These are phyloP conservation scores for Drechslerella coelobrocha DNA, from an alignment of 2,329 filamentous ascomycete species.

Conservation along the genomic window DNA sequence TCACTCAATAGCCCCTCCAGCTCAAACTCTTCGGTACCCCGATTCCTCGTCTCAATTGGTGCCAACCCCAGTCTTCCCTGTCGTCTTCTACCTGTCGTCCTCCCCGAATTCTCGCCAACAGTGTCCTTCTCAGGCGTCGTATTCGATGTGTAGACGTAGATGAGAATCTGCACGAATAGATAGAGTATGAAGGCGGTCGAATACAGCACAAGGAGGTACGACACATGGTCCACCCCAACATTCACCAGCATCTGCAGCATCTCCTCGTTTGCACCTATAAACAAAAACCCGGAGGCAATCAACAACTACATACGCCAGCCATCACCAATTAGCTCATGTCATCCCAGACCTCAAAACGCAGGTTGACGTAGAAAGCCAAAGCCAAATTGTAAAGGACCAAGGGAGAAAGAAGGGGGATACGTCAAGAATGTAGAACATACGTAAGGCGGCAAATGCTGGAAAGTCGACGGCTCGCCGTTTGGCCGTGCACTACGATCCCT, in stretches of 20 bases:
- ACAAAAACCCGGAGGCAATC: conserved; percentile 89
- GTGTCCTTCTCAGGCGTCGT: conserved; percentile 10
- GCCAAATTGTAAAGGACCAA: no score
- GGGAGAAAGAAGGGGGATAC: conserved; percentile 45
- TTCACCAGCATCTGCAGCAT: conserved; percentile 77
- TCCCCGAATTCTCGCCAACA: conserved; percentile 61
- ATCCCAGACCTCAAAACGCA: no score
- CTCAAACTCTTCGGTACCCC: conserved; percentile 91
- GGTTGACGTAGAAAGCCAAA: no score
- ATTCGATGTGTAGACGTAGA: conserved; percentile 38
- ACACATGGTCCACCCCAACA: conserved; percentile 82
- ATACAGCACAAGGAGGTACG: conserved; percentile 90
- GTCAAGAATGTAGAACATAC: conserved; percentile 62
- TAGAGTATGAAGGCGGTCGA: conserved; percentile 89
- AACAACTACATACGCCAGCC: conserved; percentile 68
- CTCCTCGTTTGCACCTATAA: conserved; percentile 97
- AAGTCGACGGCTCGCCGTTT: conserved; percentile 76
- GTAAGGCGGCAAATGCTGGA: conserved; percentile 74
- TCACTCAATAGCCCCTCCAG: conserved; percentile 88
- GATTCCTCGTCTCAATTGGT: conserved; percentile 60
- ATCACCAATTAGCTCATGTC: conserved; percentile 7
- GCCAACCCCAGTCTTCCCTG: conserved; percentile 24
- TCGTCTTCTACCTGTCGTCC: conserved; percentile 57
- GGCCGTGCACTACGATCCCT: conserved; percentile 71
- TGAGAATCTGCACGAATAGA: conserved; percentile 63